Percentiles rank a stretch among this genome's conserved stretches.
phyloP scores from a whole-genome alignment of 495 filamentous ascomycete genomes.

The Lindgomyces ingoldianus region DNA sequence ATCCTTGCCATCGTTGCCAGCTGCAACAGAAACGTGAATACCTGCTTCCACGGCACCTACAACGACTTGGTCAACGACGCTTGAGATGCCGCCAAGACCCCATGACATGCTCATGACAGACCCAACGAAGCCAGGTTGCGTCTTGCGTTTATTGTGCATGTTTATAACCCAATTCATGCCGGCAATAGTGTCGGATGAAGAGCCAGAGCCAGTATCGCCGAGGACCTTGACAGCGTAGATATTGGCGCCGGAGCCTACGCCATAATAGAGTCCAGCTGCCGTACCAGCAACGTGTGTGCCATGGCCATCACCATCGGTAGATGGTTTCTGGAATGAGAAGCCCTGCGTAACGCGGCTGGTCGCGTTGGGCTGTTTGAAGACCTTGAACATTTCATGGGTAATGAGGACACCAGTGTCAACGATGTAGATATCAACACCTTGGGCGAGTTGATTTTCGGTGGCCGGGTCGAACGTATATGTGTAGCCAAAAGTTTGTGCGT shows the following conservation, averaged over 20 bases:
- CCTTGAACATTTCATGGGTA: constrained; percentile 47
- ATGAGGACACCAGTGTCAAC: constrained; percentile 54
- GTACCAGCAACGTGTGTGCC: constrained; percentile 51
- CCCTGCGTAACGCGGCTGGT: constrained; percentile 44
- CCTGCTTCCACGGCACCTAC: constrained; percentile 36
- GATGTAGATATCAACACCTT: constrained; percentile 55
- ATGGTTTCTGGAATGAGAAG: constrained; percentile 42
- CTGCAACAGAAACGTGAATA: constrained; percentile 48
- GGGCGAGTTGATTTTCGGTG: constrained; percentile 38
- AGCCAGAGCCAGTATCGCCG: constrained; percentile 43
- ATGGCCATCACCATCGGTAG: constrained; percentile 50
- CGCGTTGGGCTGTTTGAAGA: constrained; percentile 41
- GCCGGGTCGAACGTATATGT: constrained; percentile 47
- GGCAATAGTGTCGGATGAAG: constrained; percentile 39
- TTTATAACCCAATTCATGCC: constrained; percentile 47
- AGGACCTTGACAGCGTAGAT: constrained; percentile 49
- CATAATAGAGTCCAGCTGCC: constrained; percentile 43
- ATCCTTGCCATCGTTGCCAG: constrained; percentile 44
- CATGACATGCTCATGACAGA: constrained; percentile 50
- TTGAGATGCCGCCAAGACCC: constrained; percentile 35
- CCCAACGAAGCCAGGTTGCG: constrained; percentile 42
- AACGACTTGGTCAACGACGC: constrained; percentile 43
- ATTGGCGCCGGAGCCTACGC: constrained; percentile 47
- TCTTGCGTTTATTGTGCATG: constrained; percentile 42
- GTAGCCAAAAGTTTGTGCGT: constrained; percentile 43